These are phyloP conservation scores for Dictyostelium intermedium DNA, from an alignment of 78 protist species.

Conservation along the genomic window DNA sequence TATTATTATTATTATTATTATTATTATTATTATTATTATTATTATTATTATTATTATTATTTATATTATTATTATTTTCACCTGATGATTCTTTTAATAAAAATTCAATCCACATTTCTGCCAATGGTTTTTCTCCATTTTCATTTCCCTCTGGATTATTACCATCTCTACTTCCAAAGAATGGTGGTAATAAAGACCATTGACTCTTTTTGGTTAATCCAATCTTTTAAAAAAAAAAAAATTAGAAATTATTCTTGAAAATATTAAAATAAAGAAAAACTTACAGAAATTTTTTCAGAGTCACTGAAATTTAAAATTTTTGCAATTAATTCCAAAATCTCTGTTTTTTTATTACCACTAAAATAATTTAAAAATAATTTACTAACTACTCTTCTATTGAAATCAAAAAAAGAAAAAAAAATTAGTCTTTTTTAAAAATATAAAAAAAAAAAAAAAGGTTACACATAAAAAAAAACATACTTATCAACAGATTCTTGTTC, in stretches of 20 bases:
- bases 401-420: neutral
- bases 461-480: slow-evolving; percentile 10
- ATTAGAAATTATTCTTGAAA: neutral
- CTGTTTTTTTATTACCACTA: neutral
- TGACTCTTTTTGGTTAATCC: slow-evolving; percentile 62
- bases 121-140: slow-evolving; percentile 47
- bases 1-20: neutral
- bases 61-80: neutral
- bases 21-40: neutral
- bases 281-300: slow-evolving; percentile 44
- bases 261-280: neutral
- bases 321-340: slow-evolving; percentile 57
- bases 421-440: neutral
- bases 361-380: slow-evolving; percentile 66
- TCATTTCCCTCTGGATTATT: neutral
- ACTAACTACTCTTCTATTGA: slow-evolving; percentile 53
- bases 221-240: slow-evolving; percentile 20
- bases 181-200: slow-evolving; percentile 58
- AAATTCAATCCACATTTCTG: slow-evolving; percentile 79
- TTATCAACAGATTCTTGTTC: slow-evolving; percentile 79
- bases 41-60: too few relatives aligned
- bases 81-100: slow-evolving; percentile 47
- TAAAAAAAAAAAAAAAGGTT: neutral
- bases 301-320: slow-evolving; percentile 59
- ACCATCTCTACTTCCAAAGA: slow-evolving; percentile 41